These are phyloP conservation scores for Fusarium buharicum DNA, from an alignment of 2,329 filamentous ascomycete genomes.

Conservation along the genomic window DNA sequence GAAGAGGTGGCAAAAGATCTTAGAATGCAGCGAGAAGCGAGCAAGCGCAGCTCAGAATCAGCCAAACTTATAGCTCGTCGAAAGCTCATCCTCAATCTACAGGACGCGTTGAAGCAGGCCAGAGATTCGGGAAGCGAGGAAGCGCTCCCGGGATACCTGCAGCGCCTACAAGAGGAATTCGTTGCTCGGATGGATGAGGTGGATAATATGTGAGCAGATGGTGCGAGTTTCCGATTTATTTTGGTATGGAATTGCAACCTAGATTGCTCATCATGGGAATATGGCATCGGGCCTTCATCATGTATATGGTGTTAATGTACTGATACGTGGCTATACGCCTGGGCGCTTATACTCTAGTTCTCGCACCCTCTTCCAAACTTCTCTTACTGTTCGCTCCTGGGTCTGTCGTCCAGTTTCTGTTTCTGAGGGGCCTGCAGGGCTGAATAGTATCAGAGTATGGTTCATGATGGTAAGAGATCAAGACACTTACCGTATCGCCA, in stretches of 20 bases:
- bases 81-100: conserved; percentile 77
- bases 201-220: conserved; percentile 52
- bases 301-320: conserved; percentile 1
- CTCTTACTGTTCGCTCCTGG: conserved; percentile 76
- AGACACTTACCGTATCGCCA: conserved; percentile 69
- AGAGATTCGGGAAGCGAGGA: conserved; percentile 70
- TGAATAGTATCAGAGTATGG: conserved; percentile 41
- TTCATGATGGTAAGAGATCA: no score
- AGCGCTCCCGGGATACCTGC: conserved; percentile 58
- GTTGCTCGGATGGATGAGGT: conserved; percentile 75
- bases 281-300: neutral
- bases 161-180: conserved; percentile 75
- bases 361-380: conserved; percentile 77
- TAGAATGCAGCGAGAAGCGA: conserved; percentile 65
- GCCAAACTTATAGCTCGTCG: conserved; percentile 70
- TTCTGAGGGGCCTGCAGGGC: conserved; percentile 70
- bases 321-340: conserved; percentile 50
- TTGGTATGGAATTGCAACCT: neutral
- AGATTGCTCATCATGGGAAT: neutral
- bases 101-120: conserved; percentile 77
- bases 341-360: conserved; percentile 74
- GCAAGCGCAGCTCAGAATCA: conserved; percentile 67
- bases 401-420: conserved; percentile 72
- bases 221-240: neutral
- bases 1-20: conserved; percentile 72